Conservation (phyloP, 2,329 filamentous ascomycete genomes). For the Coniochaeta pulveracea region DNA sequence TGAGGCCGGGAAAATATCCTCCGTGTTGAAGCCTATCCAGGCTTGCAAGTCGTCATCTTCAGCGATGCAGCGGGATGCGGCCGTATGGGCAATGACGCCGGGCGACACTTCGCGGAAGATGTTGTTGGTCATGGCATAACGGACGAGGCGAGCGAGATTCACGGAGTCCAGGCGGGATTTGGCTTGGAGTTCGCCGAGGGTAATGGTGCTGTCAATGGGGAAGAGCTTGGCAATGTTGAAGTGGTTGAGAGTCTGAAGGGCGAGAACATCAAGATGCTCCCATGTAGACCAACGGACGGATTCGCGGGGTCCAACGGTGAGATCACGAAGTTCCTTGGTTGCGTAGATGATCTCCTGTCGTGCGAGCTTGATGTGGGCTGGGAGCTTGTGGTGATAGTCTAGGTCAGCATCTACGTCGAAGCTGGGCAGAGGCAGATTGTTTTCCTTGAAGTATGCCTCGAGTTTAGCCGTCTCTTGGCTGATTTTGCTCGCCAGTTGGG, state of each 20-base stretch:
- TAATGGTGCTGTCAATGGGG: slow-evolving; percentile 31
- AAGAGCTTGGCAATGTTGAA: slow-evolving; percentile 39
- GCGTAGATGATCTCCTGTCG: slow-evolving; percentile 36
- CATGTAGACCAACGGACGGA: slow-evolving; percentile 39
- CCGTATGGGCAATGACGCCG: slow-evolving; percentile 41
- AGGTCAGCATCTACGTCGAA: slow-evolving; percentile 31
- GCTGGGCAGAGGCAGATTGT: slow-evolving; percentile 27
- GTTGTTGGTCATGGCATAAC: slow-evolving; percentile 45
- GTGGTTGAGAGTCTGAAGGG: slow-evolving; percentile 36
- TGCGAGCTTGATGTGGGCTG: slow-evolving; percentile 30
- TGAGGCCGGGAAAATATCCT: slow-evolving; percentile 40
- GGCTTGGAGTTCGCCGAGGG: slow-evolving; percentile 30
- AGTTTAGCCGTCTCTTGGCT: slow-evolving; percentile 35
- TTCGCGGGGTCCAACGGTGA: slow-evolving; percentile 39
- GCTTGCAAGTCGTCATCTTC: slow-evolving; percentile 34
- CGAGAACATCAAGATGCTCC: slow-evolving; percentile 39
- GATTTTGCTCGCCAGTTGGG: slow-evolving; percentile 35
- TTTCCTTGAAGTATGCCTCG: slow-evolving; percentile 32
- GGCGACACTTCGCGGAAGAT: slow-evolving; percentile 42
- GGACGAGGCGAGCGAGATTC: slow-evolving; percentile 38
- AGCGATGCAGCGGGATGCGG: slow-evolving; percentile 37
- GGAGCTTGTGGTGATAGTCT: slow-evolving; percentile 34
- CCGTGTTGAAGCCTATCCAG: slow-evolving; percentile 44
- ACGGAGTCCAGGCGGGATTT: slow-evolving; percentile 33
- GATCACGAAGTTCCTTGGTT: slow-evolving; percentile 31